Conservation (phyloP, 495 filamentous ascomycete genomes). For the Poronia punctata region DNA sequence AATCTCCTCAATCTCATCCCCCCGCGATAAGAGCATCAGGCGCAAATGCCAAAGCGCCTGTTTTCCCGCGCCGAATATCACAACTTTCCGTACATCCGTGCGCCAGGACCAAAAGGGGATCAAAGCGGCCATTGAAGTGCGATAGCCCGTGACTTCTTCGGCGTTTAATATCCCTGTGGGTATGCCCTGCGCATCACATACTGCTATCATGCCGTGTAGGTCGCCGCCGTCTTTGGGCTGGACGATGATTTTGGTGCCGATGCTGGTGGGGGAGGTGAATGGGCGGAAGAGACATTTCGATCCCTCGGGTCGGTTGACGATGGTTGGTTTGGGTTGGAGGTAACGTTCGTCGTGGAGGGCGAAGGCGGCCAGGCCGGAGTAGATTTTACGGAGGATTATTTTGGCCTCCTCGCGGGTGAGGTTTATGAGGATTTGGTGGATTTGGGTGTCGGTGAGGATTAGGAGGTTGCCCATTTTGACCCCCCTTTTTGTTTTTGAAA, state of each 20-base stretch:
- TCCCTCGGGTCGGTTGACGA: conserved; percentile 38
- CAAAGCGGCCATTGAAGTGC: conserved; percentile 63
- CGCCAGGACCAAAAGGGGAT: conserved; percentile 57
- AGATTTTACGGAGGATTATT: conserved; percentile 50
- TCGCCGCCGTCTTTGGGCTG: conserved; percentile 38
- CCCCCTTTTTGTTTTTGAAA: no score
- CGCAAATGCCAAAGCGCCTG: conserved; percentile 79
- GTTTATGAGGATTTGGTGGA: conserved; percentile 52
- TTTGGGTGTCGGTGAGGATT: conserved; percentile 55
- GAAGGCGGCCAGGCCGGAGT: conserved; percentile 60
- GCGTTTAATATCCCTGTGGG: conserved; percentile 67
- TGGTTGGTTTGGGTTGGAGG: conserved; percentile 61
- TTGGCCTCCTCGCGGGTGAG: conserved; percentile 53
- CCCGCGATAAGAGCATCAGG: conserved; percentile 57
- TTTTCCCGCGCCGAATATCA: conserved; percentile 68
- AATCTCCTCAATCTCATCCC: conserved; percentile 57
- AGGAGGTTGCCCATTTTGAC: conserved; percentile 8
- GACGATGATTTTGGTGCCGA: conserved; percentile 7
- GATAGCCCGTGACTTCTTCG: conserved; percentile 69
- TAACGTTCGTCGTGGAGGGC: conserved; percentile 51
- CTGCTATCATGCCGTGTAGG: conserved; percentile 58
- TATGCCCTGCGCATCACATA: conserved; percentile 48
- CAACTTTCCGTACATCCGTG: conserved; percentile 57
- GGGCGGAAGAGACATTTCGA: conserved; percentile 24
- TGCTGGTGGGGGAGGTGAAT: conserved; percentile 17